Percentiles rank a stretch among this genome's conserved stretches.
Evolutionary conservation across 331 rosid genomes (phyloP).

Genomic region (Rosa hybrid): DNA sequence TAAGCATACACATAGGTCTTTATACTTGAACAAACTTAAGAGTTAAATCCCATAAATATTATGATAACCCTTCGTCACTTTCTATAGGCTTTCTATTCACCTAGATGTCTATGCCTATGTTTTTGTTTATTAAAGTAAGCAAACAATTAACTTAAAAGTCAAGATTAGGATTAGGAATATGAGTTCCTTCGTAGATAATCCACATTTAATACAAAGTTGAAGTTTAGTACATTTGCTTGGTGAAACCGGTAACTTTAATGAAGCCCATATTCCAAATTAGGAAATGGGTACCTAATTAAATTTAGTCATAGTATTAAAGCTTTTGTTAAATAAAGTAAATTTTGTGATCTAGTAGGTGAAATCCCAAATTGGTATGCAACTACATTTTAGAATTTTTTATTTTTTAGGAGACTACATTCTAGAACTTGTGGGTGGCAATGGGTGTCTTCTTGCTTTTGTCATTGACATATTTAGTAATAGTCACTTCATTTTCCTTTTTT

Average conservation of each 20-base stretch:
- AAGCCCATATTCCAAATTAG: neutral
- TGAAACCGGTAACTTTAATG: neutral
- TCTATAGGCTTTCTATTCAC: neutral
- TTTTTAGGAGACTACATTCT: neutral
- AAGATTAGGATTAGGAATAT: neutral
- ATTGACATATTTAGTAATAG: neutral
- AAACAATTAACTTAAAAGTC: neutral
- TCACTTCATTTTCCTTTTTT: no score
- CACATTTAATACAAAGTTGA: conserved; percentile 11
- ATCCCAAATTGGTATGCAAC: conserved; percentile 6
- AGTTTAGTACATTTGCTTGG: neutral
- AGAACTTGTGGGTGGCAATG: neutral
- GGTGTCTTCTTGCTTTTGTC: neutral
- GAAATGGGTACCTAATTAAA: neutral
- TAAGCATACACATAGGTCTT: neutral
- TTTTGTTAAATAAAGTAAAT: neutral
- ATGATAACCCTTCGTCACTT: neutral
- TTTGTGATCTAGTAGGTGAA: neutral
- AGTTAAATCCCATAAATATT: neutral
- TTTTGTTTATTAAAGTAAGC: conserved; percentile 7
- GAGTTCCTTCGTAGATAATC: conserved; percentile 10
- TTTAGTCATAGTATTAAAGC: neutral
- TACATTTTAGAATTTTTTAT: neutral
- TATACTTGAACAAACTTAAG: neutral
- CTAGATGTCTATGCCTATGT: neutral